phyloP scores from a whole-genome alignment of 768 basidiomycete genomes.

The Dacryopinax primogenitus region DNA sequence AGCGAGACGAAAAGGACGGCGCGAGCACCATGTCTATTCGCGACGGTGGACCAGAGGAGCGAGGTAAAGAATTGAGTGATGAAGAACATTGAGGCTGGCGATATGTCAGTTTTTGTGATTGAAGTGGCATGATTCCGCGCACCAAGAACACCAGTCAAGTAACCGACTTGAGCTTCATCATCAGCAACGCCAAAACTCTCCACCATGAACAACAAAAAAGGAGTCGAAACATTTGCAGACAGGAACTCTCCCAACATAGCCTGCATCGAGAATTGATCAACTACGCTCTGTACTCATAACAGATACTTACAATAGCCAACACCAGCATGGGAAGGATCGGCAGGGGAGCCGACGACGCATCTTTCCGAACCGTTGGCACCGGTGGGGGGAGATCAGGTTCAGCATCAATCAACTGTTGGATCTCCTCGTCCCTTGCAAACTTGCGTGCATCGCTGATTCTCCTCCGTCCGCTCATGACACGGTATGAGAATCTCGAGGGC shows the following conservation, averaged over 20 bases:
- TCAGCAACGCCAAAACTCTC: conserved; percentile 63
- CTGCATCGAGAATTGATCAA: conserved; percentile 32
- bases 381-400: background rate
- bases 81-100: conserved; percentile 69
- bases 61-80: conserved; percentile 93
- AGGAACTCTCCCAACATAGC: conserved; percentile 92
- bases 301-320: conserved; percentile 60
- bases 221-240: conserved; percentile 82
- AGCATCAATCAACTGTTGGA: background rate
- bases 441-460: background rate
- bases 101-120: conserved; percentile 14
- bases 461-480: background rate
- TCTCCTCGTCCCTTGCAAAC: background rate
- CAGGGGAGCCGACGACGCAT: conserved; percentile 49
- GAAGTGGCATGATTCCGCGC: conserved; percentile 19
- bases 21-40: conserved; percentile 79
- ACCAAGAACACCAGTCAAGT: conserved; percentile 80
- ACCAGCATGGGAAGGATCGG: conserved; percentile 83
- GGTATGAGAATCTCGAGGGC: background rate
- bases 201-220: conserved; percentile 91
- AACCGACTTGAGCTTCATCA: conserved; percentile 76
- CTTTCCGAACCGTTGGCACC: background rate
- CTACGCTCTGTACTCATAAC: background rate
- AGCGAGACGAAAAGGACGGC: conserved; percentile 74
- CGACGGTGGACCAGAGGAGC: conserved; percentile 91